Evolutionary conservation across 345 rosid species (phyloP).

Genomic region (Hibiscus tridactylites): DNA sequence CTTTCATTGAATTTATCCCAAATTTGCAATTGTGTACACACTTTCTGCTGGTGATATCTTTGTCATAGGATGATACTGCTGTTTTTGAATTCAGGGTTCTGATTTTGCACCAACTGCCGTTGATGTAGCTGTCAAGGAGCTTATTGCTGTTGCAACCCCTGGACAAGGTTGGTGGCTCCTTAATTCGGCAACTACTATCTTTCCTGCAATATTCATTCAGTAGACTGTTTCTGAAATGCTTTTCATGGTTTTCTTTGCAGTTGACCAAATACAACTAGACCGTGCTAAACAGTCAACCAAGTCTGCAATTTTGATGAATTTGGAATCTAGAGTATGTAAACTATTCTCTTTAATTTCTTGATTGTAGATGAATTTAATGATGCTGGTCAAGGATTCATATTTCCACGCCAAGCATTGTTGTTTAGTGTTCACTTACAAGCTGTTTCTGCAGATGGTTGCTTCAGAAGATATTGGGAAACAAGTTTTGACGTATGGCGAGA

Average conservation of each 20-base stretch:
- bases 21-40: not conserved
- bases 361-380: not conserved
- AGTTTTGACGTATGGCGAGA: constrained; percentile 71
- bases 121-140: constrained; percentile 59
- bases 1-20: not conserved
- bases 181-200: not conserved
- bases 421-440: not conserved
- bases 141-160: constrained; percentile 58
- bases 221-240: constrained; percentile 6
- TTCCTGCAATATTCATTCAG: constrained; percentile 7
- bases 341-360: constrained; percentile 3
- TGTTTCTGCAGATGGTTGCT: constrained; percentile 40
- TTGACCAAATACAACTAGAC: constrained; percentile 53
- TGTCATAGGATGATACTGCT: not conserved
- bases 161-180: constrained; percentile 43
- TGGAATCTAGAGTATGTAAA: constrained; percentile 69
- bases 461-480: constrained; percentile 84
- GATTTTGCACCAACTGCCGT: constrained; percentile 59
- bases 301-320: constrained; percentile 76
- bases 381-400: not conserved
- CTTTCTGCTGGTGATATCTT: not conserved
- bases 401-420: not conserved
- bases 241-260: constrained; percentile 26
- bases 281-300: constrained; percentile 78
- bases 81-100: constrained; percentile 37